phyloP scores from a whole-genome alignment of 2,329 filamentous ascomycete species.

The Boeremia exigua region DNA sequence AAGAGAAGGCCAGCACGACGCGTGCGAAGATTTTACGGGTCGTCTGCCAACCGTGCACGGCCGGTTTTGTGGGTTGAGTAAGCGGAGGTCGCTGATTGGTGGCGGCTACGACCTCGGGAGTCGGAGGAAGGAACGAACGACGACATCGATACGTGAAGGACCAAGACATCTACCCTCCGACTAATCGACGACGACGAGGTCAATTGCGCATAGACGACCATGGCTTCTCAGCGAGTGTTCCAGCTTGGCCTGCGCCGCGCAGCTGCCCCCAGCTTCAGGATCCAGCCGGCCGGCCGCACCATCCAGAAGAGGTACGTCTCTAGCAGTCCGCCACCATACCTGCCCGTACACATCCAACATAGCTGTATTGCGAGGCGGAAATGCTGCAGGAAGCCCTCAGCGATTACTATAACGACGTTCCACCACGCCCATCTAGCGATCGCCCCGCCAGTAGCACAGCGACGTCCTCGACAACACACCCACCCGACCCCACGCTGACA shows the following conservation, averaged over 20 bases:
- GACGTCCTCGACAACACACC: not conserved
- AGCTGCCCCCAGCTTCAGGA: constrained; percentile 50
- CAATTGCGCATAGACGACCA: constrained; percentile 25
- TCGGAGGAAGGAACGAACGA: constrained; percentile 34
- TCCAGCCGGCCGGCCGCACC: constrained; percentile 48
- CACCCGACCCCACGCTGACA: constrained; percentile 14
- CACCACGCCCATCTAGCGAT: too few species aligned
- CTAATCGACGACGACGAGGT: constrained; percentile 26
- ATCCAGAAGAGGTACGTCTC: constrained; percentile 57
- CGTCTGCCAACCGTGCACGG: constrained; percentile 7
- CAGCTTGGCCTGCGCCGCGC: constrained; percentile 52
- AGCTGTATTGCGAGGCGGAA: not conserved
- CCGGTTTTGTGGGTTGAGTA: constrained; percentile 9
- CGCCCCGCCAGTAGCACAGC: not conserved
- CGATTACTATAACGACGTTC: not conserved
- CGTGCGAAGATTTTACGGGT: constrained; percentile 44
- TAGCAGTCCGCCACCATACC: constrained; percentile 9
- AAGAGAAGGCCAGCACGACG: constrained; percentile 16
- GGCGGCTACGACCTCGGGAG: constrained; percentile 31
- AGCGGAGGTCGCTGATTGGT: constrained; percentile 36
- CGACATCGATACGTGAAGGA: constrained; percentile 39
- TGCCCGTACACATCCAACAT: not conserved
- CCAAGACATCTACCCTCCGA: constrained; percentile 27
- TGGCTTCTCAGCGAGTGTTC: constrained; percentile 55
- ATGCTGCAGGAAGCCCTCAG: not conserved